Base-by-base conservation (phyloP, 805 yeast genomes). In the Martiniozyma abietophila region DNA sequence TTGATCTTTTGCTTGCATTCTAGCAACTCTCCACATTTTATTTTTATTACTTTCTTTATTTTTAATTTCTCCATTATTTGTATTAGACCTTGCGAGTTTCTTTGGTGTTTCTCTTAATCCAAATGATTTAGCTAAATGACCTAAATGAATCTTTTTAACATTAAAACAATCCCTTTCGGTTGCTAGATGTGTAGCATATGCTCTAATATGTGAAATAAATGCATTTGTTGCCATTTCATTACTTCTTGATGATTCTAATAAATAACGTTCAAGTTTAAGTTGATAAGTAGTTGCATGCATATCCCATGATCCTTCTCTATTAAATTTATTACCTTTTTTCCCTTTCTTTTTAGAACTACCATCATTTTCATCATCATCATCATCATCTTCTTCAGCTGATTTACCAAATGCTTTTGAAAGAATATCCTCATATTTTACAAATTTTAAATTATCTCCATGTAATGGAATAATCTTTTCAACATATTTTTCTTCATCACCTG, bases 211-310 rank as follows among this genome's bases (percentile, higher is more conserved):
- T 40, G 95, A 79, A 11, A 80, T 74, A 52, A 83, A 92, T 3
- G 84, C 97, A 49, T 77, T 73, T 5, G 74, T 71, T 1, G 98
- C 96, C 25, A 68, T 52, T 11, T 71, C 75, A 32, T 75, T 76
- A 6, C 74, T 71, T 1, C 58, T 51, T 1, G 67, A 55, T 47
- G 82, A 83, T 44, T 74, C 92, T 31, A 92, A 59, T 12, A 89
- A 64, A 80, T 94, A 80, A 53, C 96, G 66, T 62, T 92, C 99
- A 9, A 86, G 71, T 36, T 80, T 76, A 45, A 92, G 64, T 53
- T 92, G 99, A 89, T 94, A 89, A 2, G 96, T 84, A 0, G 99
- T 94, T 4, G 96, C 98, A 48, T 81, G 84, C 19, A 76, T 74
- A 54, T 89, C 96, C 97, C 97, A 94, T 46, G 44, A 56, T 20